Evolutionary conservation across 1,284 basidiomycete genomes (phyloP).

Genomic region (Anthracocystis walkeri): DNA sequence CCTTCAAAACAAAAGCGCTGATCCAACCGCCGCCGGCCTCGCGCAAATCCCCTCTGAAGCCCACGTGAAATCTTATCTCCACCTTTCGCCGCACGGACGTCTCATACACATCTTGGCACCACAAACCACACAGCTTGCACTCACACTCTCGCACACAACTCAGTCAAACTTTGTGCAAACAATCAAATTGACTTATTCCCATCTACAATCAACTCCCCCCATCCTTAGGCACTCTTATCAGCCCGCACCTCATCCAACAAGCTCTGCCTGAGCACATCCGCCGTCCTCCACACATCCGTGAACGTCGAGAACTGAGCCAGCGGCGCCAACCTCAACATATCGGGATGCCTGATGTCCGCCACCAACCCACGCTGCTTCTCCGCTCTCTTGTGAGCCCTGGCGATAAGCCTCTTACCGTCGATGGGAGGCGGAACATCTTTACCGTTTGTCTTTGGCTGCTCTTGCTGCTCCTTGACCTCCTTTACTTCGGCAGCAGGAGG

Average conservation of each 20-base stretch:
- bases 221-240: conserved; percentile 1
- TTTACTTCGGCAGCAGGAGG: conserved; percentile 12
- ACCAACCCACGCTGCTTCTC: conserved; percentile 60
- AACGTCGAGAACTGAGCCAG: conserved; percentile 63
- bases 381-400: conserved; percentile 51
- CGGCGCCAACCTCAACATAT: conserved; percentile 65
- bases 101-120: not conserved
- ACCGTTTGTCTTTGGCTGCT: conserved; percentile 10
- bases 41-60: not conserved
- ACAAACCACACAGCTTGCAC: no score
- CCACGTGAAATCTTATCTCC: conserved; percentile 10
- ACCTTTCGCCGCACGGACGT: conserved; percentile 12
- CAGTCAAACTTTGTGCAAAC: no score
- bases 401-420: conserved; percentile 46
- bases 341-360: conserved; percentile 62
- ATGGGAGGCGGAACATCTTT: conserved; percentile 59
- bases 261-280: conserved; percentile 49
- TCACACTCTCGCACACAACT: no score
- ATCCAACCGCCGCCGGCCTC: not conserved
- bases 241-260: conserved; percentile 40
- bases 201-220: not conserved
- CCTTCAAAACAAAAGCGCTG: not conserved
- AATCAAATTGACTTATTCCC: not conserved
- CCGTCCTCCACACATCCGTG: conserved; percentile 61
- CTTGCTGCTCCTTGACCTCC: conserved; percentile 6